Conservation (phyloP, 169 alveolate genomes). For the Plasmodium blacklocki region DNA sequence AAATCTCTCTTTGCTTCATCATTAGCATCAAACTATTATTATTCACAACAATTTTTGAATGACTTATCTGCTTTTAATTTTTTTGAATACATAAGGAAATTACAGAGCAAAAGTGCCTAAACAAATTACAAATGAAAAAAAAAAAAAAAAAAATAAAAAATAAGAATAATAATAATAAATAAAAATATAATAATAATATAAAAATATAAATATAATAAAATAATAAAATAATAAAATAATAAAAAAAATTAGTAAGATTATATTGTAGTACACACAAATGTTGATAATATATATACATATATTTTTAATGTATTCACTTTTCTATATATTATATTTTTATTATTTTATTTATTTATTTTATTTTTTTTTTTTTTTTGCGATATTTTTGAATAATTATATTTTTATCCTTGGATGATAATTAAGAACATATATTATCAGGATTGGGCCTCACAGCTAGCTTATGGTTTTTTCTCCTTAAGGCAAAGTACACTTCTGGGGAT, state of each 20-base stretch:
- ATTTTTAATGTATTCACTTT: too few relatives aligned
- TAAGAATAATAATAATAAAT: background rate
- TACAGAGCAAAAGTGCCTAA: slow-evolving; percentile 39
- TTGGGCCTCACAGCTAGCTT: too few relatives aligned
- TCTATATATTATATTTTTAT: too few relatives aligned
- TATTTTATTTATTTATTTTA: too few relatives aligned
- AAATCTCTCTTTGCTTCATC: slow-evolving; percentile 86
- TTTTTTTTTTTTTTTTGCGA: too few relatives aligned
- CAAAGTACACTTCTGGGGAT: too few relatives aligned
- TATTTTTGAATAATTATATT: too few relatives aligned
- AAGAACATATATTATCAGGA: too few relatives aligned
- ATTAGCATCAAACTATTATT: slow-evolving; percentile 87
- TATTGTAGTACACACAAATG: too few relatives aligned
- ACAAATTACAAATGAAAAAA: background rate
- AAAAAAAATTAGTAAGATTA: background rate
- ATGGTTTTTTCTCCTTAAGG: too few relatives aligned
- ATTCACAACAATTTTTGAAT: slow-evolving; percentile 83
- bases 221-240: background rate
- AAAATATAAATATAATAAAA: background rate
- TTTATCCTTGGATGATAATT: too few relatives aligned
- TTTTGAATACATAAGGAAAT: slow-evolving; percentile 81
- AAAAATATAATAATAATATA: background rate
- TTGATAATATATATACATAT: too few relatives aligned
- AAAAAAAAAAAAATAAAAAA: background rate
- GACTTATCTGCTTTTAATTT: slow-evolving; percentile 88